Base-by-base conservation (phyloP, 2,329 filamentous ascomycete genomes). In the Fusarium agapanthi region DNA sequence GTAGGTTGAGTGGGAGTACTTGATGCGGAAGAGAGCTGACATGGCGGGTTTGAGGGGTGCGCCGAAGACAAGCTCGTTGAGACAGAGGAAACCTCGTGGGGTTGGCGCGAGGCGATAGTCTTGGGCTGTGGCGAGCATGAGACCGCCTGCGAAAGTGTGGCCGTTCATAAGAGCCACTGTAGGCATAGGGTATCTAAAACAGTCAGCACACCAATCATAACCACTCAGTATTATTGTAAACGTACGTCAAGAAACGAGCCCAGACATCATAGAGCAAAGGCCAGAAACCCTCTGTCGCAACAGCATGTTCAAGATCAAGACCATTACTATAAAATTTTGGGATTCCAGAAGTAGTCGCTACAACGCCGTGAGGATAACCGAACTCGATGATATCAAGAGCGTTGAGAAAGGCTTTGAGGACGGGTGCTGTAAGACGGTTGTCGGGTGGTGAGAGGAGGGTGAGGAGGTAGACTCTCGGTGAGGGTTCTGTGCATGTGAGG, bases 301-400 rank as follows among this genome's bases (percentile, higher is more conserved):
- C 77, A n/a, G 90, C 91, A 78, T 93, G 88, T 43, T 89, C 86
- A 20, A 95, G 87, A 80, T 96, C 92, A n/a, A 96, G 87, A 0
- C 93, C 93, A 82, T 95, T 95, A 80, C 88, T 91, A 84, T 92
- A 96, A 85, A 95, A 95, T 79, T 96, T 96, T 57, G 85, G 80
- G 65, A 95, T 92, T 53, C 87, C 88, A 45, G 90, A 93, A 1
- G 93, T 95, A 10, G 93, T 95, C 65, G 95, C 84, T 20, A 96
- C 86, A 11, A 95, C 93, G 58, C 93, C 93, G n/a, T 88, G 87
- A 1, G 88, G 85, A 76, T 92, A 86, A 53, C 79, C 86, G 66
- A 90, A 88, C 80, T 95, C 91, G 77, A 96, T 83, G 28, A 93
- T 89, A 82, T 96, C 93, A 69, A 96, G 89, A 8, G 93, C 91